Percentiles rank a stretch among this genome's conserved stretches.
Evolutionary conservation across 768 basidiomycete genomes (phyloP).

Genomic region (Ramaria sp.): DNA sequence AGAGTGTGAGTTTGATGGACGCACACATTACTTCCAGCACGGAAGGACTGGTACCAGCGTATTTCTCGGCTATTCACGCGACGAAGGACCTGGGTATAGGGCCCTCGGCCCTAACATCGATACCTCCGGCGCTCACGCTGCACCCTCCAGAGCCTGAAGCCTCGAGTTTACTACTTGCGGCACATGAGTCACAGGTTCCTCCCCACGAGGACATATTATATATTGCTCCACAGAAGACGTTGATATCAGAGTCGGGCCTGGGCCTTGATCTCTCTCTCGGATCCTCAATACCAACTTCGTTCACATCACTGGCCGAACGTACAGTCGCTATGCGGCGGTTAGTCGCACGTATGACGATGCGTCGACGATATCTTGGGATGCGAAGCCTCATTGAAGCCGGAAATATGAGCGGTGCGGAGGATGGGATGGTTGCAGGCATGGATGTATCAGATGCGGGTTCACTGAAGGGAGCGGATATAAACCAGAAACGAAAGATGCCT

Average conservation of each 20-base stretch:
- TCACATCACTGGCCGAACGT: background rate
- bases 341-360: background rate
- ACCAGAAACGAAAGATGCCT: background rate
- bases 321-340: background rate
- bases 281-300: background rate
- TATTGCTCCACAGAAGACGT: background rate
- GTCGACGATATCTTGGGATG: background rate
- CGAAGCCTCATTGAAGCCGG: conserved; percentile 1
- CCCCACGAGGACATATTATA: background rate
- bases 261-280: background rate
- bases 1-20: background rate
- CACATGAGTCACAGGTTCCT: too few relatives aligned
- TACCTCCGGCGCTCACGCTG: background rate
- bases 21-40: background rate
- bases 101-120: background rate
- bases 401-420: background rate
- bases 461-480: background rate
- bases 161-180: too few relatives aligned
- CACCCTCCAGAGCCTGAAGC: background rate
- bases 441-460: background rate
- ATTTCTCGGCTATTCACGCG: background rate
- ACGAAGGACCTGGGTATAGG: conserved; percentile 4
- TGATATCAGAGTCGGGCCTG: background rate
- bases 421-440: background rate
- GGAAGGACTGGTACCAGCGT: background rate